phyloP scores from a whole-genome alignment of 768 basidiomycete genomes.

The Hericium alpestre region DNA sequence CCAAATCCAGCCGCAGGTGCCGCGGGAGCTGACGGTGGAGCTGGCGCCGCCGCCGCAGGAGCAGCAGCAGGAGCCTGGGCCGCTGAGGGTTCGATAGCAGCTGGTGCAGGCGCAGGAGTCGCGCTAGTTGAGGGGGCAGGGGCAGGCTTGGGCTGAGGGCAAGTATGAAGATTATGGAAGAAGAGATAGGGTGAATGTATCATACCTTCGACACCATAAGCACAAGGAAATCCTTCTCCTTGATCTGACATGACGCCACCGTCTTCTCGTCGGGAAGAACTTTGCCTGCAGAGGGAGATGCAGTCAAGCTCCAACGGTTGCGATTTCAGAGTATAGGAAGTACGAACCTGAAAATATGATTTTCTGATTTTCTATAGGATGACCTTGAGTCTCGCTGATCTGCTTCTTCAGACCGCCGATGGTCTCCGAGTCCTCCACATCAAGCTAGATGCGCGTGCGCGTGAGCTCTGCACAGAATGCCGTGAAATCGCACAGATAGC shows the following conservation, averaged over 20 bases:
- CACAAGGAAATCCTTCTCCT: slow-evolving; percentile 99
- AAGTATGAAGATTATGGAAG: background rate
- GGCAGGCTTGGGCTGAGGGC: slow-evolving; percentile 44
- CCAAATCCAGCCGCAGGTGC: slow-evolving; percentile 27
- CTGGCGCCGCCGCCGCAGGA: slow-evolving; percentile 22
- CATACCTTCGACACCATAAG: slow-evolving; percentile 94
- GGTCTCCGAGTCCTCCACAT: slow-evolving; percentile 66
- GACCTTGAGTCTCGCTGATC: slow-evolving; percentile 68
- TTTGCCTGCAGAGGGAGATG: slow-evolving; percentile 50
- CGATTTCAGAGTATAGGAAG: background rate
- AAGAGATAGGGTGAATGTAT: background rate
- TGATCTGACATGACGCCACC: slow-evolving; percentile 79
- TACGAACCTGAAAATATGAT: slow-evolving; percentile 81
- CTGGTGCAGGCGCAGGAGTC: slow-evolving; percentile 20
- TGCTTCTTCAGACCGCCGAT: slow-evolving; percentile 73
- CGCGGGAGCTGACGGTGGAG: slow-evolving; percentile 21
- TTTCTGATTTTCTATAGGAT: slow-evolving; percentile 71
- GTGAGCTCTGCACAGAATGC: background rate
- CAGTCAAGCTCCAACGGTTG: background rate
- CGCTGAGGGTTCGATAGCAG: slow-evolving; percentile 20
- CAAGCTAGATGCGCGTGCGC: slow-evolving; percentile 39
- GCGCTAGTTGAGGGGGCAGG: slow-evolving; percentile 23
- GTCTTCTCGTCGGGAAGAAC: slow-evolving; percentile 83
- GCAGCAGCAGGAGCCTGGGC: slow-evolving; percentile 24
- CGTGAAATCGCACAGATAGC: slow-evolving; percentile 2